phyloP scores from a whole-genome alignment of 2,329 filamentous ascomycete species.

The Ophiocordyceps camponoti-leonardi region DNA sequence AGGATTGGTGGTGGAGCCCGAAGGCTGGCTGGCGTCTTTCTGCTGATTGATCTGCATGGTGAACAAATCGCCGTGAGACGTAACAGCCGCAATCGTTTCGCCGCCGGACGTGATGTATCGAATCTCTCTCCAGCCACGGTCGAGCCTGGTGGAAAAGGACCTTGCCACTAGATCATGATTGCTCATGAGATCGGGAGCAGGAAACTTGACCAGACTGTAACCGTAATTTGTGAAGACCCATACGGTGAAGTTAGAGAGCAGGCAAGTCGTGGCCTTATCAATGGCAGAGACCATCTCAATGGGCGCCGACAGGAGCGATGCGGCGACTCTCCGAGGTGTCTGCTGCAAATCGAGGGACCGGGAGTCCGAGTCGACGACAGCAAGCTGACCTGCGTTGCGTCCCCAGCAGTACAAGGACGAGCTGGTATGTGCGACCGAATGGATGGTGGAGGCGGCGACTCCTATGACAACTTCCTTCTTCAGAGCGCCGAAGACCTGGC shows the following conservation, averaged over 20 bases:
- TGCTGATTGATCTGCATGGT: slow-evolving; percentile 62
- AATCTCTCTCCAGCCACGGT: slow-evolving; percentile 50
- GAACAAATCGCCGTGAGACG: slow-evolving; percentile 71
- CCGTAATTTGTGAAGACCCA: slow-evolving; percentile 94
- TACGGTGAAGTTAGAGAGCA: slow-evolving; percentile 76
- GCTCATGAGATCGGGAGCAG: slow-evolving; percentile 50
- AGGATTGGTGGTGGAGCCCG: slow-evolving; percentile 77
- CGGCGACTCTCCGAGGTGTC: slow-evolving; percentile 72
- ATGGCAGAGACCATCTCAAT: slow-evolving; percentile 77
- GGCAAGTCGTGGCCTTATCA: slow-evolving; percentile 70
- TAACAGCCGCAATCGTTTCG: slow-evolving; percentile 81
- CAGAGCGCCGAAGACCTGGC: slow-evolving; percentile 79
- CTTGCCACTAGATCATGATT: slow-evolving; percentile 52
- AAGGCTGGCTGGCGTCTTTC: slow-evolving; percentile 38
- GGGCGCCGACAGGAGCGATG: slow-evolving; percentile 47
- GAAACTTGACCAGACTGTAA: slow-evolving; percentile 80
- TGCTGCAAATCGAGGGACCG: slow-evolving; percentile 73
- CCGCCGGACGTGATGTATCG: slow-evolving; percentile 67
- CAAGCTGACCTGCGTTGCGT: slow-evolving; percentile 86
- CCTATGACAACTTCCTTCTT: slow-evolving; percentile 75
- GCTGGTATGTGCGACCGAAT: slow-evolving; percentile 76
- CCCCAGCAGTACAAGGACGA: slow-evolving; percentile 83
- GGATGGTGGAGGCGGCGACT: slow-evolving; percentile 73
- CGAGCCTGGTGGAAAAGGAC: slow-evolving; percentile 31
- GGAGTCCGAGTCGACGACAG: slow-evolving; percentile 87